Percentiles rank a stretch among this genome's conserved stretches.
Conservation (phyloP, 2,329 filamentous ascomycete species). For the Cytospora piceicola region DNA sequence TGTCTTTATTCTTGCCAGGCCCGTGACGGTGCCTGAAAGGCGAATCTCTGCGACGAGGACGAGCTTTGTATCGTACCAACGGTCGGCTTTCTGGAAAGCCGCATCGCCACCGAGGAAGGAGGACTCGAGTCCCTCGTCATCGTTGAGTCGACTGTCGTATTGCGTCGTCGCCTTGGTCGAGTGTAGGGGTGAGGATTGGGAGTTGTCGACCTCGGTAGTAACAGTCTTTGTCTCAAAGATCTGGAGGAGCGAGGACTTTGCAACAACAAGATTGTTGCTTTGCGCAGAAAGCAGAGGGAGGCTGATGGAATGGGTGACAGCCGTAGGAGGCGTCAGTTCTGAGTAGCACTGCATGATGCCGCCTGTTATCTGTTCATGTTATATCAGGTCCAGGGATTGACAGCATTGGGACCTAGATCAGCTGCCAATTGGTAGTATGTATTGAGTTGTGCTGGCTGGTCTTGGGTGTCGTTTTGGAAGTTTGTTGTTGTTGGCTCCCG, state of each 20-base stretch:
- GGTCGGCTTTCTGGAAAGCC: conserved; percentile 63
- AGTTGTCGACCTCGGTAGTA: conserved; percentile 62
- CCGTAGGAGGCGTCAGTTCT: conserved; percentile 91
- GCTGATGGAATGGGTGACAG: conserved; percentile 84
- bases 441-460: background rate
- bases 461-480: conserved; percentile 2
- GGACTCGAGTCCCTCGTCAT: conserved; percentile 67
- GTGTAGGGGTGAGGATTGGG: conserved; percentile 44
- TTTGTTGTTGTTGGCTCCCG: background rate
- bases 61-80: conserved; percentile 73
- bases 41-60: conserved; percentile 83
- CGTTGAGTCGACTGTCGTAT: conserved; percentile 58
- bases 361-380: conserved; percentile 37
- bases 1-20: conserved; percentile 76
- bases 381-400: conserved; percentile 25
- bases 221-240: conserved; percentile 78
- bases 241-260: conserved; percentile 90
- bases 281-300: conserved; percentile 77
- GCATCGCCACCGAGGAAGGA: conserved; percentile 69
- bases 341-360: conserved; percentile 91
- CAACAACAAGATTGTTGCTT: conserved; percentile 84
- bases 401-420: conserved; percentile 11
- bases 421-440: conserved; percentile 1
- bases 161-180: conserved; percentile 49
- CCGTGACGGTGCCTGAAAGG: conserved; percentile 82